Base-by-base conservation (phyloP, 1,284 basidiomycete species). In the Marasmius fiardii region DNA sequence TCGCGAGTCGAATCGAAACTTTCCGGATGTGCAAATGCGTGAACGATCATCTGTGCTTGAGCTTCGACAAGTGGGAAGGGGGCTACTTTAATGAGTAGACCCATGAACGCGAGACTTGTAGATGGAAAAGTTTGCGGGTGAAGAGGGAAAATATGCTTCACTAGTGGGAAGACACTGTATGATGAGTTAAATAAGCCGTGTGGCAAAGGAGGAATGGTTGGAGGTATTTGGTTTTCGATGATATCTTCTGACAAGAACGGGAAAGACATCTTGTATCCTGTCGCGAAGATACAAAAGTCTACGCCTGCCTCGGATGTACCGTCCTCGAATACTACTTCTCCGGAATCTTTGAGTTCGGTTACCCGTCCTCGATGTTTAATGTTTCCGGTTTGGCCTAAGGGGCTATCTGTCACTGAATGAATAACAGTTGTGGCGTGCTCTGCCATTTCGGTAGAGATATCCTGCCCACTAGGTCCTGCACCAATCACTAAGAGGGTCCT, bases 11-110 rank as follows among this genome's bases (percentile, higher is more conserved):
- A 54, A 61, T 88, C 77, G 10, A 90, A 68, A 24, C 74, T 65
- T 12, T 67, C 64, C 0, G 82, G 82, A 43, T 82, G 63, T 7
- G 69, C 71, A 60, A 88, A 85, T 0, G 76, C 80, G 21, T 74
- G 73, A 16, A 83, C 64, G 7, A 82, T 74, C 3, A 82, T 83
- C 0, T 74, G 78, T 3, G 84, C 83, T 67, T 92, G 89, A 0
- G 80, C 82, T 65, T 92, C 88, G 43, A 83, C 74, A 0, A 88
- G 61, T 0, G 87, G 86, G 51, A 91, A 75, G 1, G 88, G 89
- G 0, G 74, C 75, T 21, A 88, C 79, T 26, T 71, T 72, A 23
- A 75, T 68, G 0, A 76, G 76, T 3, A 91, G 76, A 1, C 86
- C 82, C 52, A 89, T 71, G 67, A 92, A 90, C 3, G 81, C 85